These are phyloP conservation scores for Fusarium liriodendri DNA, from an alignment of 2,329 filamentous ascomycete genomes.

Conservation along the genomic window DNA sequence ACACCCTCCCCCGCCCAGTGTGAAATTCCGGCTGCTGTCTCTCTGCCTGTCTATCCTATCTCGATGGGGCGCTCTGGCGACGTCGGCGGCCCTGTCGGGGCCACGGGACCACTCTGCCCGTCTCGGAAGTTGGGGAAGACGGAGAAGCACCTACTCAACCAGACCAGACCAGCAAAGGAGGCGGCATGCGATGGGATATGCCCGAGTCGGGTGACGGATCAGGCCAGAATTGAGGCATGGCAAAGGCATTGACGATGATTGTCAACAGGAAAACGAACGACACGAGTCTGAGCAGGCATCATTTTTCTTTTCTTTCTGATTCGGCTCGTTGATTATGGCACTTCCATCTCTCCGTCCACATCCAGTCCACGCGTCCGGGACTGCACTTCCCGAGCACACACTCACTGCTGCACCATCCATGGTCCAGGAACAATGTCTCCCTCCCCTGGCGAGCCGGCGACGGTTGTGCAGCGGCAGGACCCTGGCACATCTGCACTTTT, in stretches of 20 bases:
- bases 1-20: conserved; percentile 41
- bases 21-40: conserved; percentile 27
- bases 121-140: conserved; percentile 40
- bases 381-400: conserved; percentile 15
- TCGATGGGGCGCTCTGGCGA: conserved; percentile 30
- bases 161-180: conserved; percentile 15
- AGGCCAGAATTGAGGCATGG: conserved; percentile 41
- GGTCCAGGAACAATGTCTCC: conserved; percentile 31
- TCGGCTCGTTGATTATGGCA: conserved; percentile 10
- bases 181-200: conserved; percentile 39
- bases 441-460: conserved; percentile 17
- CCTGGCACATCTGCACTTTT: conserved; percentile 34
- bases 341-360: conserved; percentile 10
- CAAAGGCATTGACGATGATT: conserved; percentile 22
- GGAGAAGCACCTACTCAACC: conserved; percentile 17
- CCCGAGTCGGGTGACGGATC: conserved; percentile 43
- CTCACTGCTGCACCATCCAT: conserved; percentile 1
- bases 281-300: conserved; percentile 6
- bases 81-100: conserved; percentile 27
- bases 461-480: conserved; percentile 33
- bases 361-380: conserved; percentile 27
- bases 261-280: conserved; percentile 37
- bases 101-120: conserved; percentile 40
- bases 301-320: background rate
- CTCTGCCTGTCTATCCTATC: conserved; percentile 13